A percentile compares a stretch with the other conserved stretches of the same genome.
These are phyloP conservation scores for Mycena epipterygia DNA, from an alignment of 768 basidiomycete species.

Conservation along the genomic window DNA sequence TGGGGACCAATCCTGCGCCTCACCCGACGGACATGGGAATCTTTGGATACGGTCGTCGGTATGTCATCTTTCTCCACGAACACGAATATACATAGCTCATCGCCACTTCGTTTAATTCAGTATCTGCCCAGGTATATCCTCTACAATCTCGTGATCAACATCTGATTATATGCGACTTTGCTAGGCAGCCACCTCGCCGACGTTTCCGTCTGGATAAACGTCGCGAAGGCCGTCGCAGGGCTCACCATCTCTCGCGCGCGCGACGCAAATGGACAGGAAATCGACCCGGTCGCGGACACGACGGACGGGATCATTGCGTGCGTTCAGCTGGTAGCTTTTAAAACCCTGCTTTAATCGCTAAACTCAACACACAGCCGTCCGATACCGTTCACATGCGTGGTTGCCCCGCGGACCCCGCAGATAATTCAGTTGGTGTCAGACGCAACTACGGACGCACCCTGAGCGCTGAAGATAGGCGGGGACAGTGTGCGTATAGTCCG, in stretches of 20 bases:
- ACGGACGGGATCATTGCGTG: constrained; percentile 36
- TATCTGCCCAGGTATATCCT: constrained; percentile 17
- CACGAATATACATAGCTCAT: background rate
- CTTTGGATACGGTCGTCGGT: constrained; percentile 47
- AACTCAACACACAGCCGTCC: constrained; percentile 4
- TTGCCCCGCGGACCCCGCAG: constrained; percentile 33
- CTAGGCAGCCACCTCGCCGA: constrained; percentile 36
- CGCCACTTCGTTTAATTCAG: background rate
- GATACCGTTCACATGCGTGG: constrained; percentile 33
- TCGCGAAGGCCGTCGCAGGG: constrained; percentile 38
- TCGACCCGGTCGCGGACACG: constrained; percentile 33
- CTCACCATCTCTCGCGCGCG: constrained; percentile 39
- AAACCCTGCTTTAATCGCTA: background rate
- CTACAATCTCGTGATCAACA: background rate
- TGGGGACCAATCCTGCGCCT: constrained; percentile 37
- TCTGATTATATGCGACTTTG: background rate
- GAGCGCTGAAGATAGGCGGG: too few relatives aligned
- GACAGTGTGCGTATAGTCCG: too few relatives aligned
- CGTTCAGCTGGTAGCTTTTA: background rate
- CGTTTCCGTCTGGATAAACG: constrained; percentile 35
- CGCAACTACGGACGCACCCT: too few relatives aligned
- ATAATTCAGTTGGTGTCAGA: constrained; percentile 27
- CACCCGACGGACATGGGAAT: constrained; percentile 37
- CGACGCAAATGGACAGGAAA: constrained; percentile 35
- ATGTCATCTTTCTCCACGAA: background rate